Evolutionary conservation across 2,329 filamentous ascomycete genomes (phyloP), one percentile per base, ranked within the genome.

Genomic region (Zasmidium angulare): DNA sequence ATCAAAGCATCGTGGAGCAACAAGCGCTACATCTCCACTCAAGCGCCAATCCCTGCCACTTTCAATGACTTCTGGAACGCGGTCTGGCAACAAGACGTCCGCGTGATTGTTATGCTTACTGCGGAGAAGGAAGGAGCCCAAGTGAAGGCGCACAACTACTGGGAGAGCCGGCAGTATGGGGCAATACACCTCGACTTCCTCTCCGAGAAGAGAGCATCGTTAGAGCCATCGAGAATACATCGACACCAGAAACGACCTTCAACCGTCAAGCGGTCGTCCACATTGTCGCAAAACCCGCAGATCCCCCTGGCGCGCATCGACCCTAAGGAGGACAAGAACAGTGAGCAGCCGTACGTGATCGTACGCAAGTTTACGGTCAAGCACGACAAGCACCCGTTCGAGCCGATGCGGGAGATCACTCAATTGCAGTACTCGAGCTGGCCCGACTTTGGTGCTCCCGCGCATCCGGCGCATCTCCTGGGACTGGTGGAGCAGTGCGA

Each of bases 41-140:
- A 99, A 75, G 95, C 92, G 0, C 95, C 95, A 10, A 84, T 98
- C 40, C 95, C 95, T 20, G 87, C 90, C 52, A 99, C 95, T 0
- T 97, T 96, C 70, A 88, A 90, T 74, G 95, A 99, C 74, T 99
- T 99, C 72, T 99, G 95, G 95, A 93, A 91, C 61, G 89, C 97
- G 11, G 83, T 98, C 26, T 99, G 95, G 95, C 93, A 98, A 72
- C 90, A 98, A 75, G 93, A 98, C 71, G 88, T 96, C 2, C 89
- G 93, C 53, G 90, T 98, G 23, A 89, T 99, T 62, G 93, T 98
- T 64, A 98, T 97, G 89, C 82, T 99, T 66, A 99, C 95, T 4
- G 93, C 95, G 1, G 93, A 98, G 75, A 85, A 89, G 23, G 95
- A 99, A 77, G 91, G 92, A 22, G 93, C 93, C 0, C 93, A 96